Evolutionary conservation across 257 asterid genomes (phyloP), one percentile per base, ranked within the genome.

Genomic region (Fraxinus pennsylvanica): DNA sequence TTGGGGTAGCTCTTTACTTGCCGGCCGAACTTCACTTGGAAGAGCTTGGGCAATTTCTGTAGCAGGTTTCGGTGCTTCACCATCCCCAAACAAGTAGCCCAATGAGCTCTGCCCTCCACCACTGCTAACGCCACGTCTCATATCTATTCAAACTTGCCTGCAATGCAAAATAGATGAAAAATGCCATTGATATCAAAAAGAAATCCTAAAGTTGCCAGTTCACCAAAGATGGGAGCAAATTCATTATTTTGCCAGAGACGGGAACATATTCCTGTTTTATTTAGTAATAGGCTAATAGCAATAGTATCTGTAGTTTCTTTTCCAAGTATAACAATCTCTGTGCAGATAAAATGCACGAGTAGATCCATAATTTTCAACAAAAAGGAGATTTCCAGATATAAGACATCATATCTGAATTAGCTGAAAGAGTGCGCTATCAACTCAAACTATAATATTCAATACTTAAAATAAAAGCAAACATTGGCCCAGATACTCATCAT

Each of bases 81-180:
- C 86, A 2, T 79, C 77, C 65, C 94, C 92, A 82, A 90, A 90
- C 84, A 90, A 84, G 88, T 86, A 90, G 1, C 91, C 94, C 76
- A 90, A 74, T 38, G 94, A 90, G 81, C 94, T 90, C 81, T 90
- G 92, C 59, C 94, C 94, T 66, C 92, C 94, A 9, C 90, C 94
- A 29, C 87, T 86, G 90, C 94, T 90, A 68, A 85, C 90, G 73
- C 92, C 91, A 82, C 92, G 92, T 38, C 94, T 84, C 92, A 90
- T 90, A 29, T 79, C 63, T 74, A 73, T 33, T 76, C 22, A 21
- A 80, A 71, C 36, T 43, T 68, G 70, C 22, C 74, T 61, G 33
- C 78, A 73, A 25, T 45, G 19, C 17, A 30, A 69, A 61, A 21
- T 50, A 54, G 32, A 73, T 72, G n/a, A 57, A 76, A 72, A 74